phyloP scores from a whole-genome alignment of 176 grass and related monocot species.

The Triticum timopheevii region DNA sequence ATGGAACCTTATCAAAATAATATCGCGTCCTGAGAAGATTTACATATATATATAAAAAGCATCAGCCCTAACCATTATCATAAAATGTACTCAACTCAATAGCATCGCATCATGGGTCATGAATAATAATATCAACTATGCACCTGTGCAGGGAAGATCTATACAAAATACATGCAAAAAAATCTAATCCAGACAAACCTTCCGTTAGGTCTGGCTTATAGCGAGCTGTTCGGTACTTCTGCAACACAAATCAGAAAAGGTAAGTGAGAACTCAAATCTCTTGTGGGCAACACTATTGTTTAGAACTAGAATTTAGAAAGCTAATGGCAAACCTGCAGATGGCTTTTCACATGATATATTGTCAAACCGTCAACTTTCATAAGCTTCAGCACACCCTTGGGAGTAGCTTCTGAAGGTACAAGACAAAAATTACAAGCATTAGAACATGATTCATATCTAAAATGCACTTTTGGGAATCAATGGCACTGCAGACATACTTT shows the following conservation, averaged over 20 bases:
- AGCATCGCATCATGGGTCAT: neutral
- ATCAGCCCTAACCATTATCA: neutral
- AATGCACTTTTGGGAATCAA: conserved; percentile 21
- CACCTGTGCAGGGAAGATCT: neutral
- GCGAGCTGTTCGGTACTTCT: conserved; percentile 92
- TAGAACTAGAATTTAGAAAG: conserved; percentile 20
- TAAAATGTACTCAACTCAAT: conserved; percentile 10
- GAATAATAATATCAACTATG: neutral
- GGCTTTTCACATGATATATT: conserved; percentile 98
- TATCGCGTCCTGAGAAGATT: conserved; percentile 16
- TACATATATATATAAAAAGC: neutral
- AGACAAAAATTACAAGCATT: conserved; percentile 17
- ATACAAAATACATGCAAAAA: conserved; percentile 17
- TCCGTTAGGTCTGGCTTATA: conserved; percentile 69
- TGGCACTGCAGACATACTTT: conserved; percentile 59
- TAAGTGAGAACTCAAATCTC: conserved; percentile 25
- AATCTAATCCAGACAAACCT: conserved; percentile 52
- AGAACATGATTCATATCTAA: conserved; percentile 24
- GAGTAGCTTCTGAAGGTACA: conserved; percentile 75
- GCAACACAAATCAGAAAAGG: conserved; percentile 34
- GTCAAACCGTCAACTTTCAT: conserved; percentile 97
- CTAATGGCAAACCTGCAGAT: conserved; percentile 69
- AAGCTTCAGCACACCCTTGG: conserved; percentile 82
- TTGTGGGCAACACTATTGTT: conserved; percentile 22
- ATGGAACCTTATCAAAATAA: neutral